Evolutionary conservation across 805 yeast species (phyloP).

Genomic region (Candida maris): DNA sequence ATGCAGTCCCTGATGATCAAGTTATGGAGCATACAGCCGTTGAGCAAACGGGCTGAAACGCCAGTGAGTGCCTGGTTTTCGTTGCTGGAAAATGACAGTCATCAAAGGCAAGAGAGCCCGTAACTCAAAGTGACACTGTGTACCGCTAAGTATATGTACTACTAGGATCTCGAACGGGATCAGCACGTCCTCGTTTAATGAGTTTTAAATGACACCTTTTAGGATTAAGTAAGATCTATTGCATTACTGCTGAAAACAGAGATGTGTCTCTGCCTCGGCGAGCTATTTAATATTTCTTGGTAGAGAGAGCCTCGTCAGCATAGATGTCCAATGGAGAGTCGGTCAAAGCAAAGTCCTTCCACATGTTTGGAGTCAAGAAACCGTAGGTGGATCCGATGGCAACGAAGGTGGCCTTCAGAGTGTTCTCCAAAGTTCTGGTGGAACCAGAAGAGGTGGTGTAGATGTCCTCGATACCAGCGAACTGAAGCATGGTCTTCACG

Average conservation of each 20-base stretch:
- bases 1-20: constrained; percentile 75
- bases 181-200: no score
- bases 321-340: constrained; percentile 94
- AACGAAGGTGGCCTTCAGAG: constrained; percentile 98
- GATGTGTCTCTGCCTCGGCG: background rate
- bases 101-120: no score
- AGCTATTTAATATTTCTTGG: constrained; percentile 62
- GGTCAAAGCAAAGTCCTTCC: constrained; percentile 82
- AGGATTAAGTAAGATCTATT: no score
- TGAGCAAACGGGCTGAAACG: constrained; percentile 31
- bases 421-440: constrained; percentile 99
- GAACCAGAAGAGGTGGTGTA: constrained; percentile 98
- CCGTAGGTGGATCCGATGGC: constrained; percentile 99
- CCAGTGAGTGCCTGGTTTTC: no score
- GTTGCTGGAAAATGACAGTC: no score
- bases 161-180: no score
- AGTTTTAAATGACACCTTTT: no score
- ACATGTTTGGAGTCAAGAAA: constrained; percentile 99
- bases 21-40: constrained; percentile 64
- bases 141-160: no score
- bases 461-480: constrained; percentile 99
- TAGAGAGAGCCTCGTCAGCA: constrained; percentile 75
- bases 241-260: background rate
- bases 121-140: no score
- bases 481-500: constrained; percentile 96